These are phyloP conservation scores for apple (Malus domestica) DNA, from an alignment of 306 rosid genomes.

Conservation along the genomic window DNA sequence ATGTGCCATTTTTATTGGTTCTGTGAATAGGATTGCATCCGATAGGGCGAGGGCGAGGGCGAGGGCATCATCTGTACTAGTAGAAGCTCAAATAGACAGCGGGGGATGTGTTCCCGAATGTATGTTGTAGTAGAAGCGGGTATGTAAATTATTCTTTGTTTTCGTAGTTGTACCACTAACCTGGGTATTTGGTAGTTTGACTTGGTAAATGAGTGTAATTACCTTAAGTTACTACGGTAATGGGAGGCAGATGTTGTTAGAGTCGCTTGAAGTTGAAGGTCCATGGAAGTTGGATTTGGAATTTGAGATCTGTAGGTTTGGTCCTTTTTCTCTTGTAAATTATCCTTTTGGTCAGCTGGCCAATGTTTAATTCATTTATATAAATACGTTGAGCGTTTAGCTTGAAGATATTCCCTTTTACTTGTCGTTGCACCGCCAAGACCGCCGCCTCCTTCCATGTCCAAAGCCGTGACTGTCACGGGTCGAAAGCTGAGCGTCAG, in stretches of 20 bases:
- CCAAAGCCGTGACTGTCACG: neutral
- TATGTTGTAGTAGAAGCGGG: neutral
- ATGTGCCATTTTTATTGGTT: conserved; percentile 5
- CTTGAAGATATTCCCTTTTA: neutral
- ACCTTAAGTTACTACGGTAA: neutral
- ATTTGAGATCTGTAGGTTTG: neutral
- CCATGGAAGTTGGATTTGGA: neutral
- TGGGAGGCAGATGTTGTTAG: neutral
- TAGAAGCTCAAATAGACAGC: neutral
- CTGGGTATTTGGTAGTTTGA: conserved; percentile 3
- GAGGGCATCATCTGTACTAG: conserved; percentile 19
- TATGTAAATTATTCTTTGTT: conserved; percentile 16
- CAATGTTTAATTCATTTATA: neutral
- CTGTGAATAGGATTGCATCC: conserved; percentile 29
- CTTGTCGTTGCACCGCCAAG: neutral
- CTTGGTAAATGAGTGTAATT: neutral
- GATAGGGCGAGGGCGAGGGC: neutral
- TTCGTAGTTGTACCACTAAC: conserved; percentile 14
- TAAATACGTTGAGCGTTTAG: neutral
- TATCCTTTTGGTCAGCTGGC: neutral
- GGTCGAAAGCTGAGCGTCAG: neutral
- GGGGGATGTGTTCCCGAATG: conserved; percentile 2
- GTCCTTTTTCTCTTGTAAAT: neutral
- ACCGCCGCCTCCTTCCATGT: neutral
- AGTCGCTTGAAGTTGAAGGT: neutral